These are phyloP conservation scores for Russula virescens DNA, from an alignment of 768 basidiomycete genomes.

Conservation along the genomic window DNA sequence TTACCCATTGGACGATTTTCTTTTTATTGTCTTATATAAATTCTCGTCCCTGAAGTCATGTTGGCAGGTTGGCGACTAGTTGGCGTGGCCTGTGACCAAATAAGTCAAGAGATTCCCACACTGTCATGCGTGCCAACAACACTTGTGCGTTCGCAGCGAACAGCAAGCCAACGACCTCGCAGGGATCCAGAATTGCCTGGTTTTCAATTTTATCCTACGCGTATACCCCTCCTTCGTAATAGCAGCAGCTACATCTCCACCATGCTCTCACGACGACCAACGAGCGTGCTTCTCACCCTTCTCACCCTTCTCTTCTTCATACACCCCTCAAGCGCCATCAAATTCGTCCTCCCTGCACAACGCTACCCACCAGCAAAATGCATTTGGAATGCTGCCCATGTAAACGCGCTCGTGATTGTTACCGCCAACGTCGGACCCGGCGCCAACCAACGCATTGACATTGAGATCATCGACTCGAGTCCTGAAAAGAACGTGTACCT, in stretches of 20 bases:
- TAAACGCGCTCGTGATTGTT: constrained; percentile 86
- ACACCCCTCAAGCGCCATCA: constrained; percentile 55
- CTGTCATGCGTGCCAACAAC: too few relatives aligned
- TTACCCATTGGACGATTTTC: too few relatives aligned
- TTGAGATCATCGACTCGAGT: constrained; percentile 90
- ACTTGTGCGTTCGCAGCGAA: too few relatives aligned
- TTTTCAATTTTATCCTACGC: neutral
- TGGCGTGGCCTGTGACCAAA: too few relatives aligned
- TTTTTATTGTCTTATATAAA: too few relatives aligned
- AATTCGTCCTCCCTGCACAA: constrained; percentile 71
- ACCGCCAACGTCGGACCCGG: constrained; percentile 88
- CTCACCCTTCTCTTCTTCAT: constrained; percentile 28
- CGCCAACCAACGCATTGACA: constrained; percentile 74
- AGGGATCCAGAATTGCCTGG: neutral
- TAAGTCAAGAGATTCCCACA: constrained; percentile 5
- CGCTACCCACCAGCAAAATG: constrained; percentile 77
- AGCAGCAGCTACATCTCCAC: neutral
- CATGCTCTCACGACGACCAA: constrained; percentile 17
- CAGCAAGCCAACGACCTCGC: neutral
- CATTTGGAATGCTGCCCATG: constrained; percentile 91
- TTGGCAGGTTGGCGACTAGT: too few relatives aligned
- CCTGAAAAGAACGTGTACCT: constrained; percentile 84
- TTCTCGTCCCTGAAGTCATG: too few relatives aligned
- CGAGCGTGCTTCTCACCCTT: constrained; percentile 13
- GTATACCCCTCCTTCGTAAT: neutral